A percentile compares a stretch with the other conserved stretches of the same genome.
Conservation (phyloP, 2,329 filamentous ascomycete genomes). For the Colletotrichum tanaceti region DNA sequence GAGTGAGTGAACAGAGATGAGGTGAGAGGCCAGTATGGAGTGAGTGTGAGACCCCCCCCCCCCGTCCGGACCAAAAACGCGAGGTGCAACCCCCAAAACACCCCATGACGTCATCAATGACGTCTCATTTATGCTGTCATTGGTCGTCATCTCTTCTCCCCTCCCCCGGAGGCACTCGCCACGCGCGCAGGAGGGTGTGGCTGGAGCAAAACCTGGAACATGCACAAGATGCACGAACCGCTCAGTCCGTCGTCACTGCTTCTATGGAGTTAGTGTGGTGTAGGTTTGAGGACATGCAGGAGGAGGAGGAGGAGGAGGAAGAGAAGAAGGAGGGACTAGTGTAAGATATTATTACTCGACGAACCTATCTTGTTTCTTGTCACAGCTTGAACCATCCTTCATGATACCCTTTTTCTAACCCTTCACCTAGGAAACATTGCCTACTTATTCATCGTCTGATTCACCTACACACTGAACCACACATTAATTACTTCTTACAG, state of each 20-base stretch:
- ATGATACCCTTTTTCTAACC: constrained; percentile 3
- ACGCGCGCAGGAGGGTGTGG: constrained; percentile 39
- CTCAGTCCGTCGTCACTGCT: constrained; percentile 37
- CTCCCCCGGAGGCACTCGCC: constrained; percentile 36
- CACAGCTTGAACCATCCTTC: not conserved
- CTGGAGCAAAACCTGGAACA: constrained; percentile 39
- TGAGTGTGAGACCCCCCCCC: not conserved
- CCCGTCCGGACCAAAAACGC: not conserved
- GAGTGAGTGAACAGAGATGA: not conserved
- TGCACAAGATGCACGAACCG: constrained; percentile 21
- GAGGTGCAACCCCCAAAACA: constrained; percentile 2
- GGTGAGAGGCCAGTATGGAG: not conserved
- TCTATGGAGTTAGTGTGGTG: not conserved
- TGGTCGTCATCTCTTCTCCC: constrained; percentile 25
- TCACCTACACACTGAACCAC: too few relatives aligned
- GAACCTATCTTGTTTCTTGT: not conserved
- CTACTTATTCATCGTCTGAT: too few relatives aligned
- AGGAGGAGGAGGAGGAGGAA: not conserved
- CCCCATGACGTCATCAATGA: constrained; percentile 41
- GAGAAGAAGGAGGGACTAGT: not conserved
- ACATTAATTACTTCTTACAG: too few relatives aligned
- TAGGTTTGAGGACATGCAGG: not conserved
- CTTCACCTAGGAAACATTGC: not conserved
- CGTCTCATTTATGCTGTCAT: constrained; percentile 33
- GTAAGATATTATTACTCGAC: not conserved